Percentiles rank a stretch among this genome's conserved stretches.
These are phyloP conservation scores for Aureobasidium subglaciale DNA, from an alignment of 2,329 filamentous ascomycete genomes.

Conservation along the genomic window DNA sequence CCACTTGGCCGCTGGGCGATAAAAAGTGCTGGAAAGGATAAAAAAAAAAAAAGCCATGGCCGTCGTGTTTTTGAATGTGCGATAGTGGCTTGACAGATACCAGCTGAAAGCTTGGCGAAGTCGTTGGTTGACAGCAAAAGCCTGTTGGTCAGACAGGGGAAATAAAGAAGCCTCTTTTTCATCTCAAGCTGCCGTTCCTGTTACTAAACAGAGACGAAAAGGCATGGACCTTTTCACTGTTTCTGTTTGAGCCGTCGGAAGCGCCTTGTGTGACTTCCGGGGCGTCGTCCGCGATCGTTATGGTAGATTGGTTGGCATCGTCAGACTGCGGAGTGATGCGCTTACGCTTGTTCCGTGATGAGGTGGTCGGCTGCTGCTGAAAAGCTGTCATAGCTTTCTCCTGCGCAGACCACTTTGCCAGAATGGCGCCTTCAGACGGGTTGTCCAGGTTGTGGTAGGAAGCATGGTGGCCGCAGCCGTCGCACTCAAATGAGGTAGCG, in stretches of 20 bases:
- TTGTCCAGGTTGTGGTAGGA: slow-evolving; percentile 49
- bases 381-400: neutral
- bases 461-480: slow-evolving; percentile 50
- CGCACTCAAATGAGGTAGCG: slow-evolving; percentile 47
- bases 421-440: slow-evolving; percentile 40
- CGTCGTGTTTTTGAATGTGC: neutral
- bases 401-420: slow-evolving; percentile 36
- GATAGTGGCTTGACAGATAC: neutral
- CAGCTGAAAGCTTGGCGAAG: slow-evolving; percentile 2
- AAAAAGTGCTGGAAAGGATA: too few relatives aligned
- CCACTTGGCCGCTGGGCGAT: too few relatives aligned
- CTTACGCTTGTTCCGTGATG: slow-evolving; percentile 15
- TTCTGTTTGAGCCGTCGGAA: neutral
- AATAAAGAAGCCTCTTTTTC: neutral
- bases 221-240: neutral
- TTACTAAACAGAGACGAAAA: neutral
- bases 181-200: neutral
- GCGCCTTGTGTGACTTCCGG: neutral
- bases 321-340: slow-evolving; percentile 5
- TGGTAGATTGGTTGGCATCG: neutral
- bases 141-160: neutral
- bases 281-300: neutral
- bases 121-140: neutral
- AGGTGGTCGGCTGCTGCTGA: neutral
- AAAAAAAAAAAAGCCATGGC: neutral